Percentiles rank a stretch among this genome's conserved stretches.
phyloP scores from a whole-genome alignment of 192 early-diverging fungal genomes.

The Kickxella alabastrina region DNA sequence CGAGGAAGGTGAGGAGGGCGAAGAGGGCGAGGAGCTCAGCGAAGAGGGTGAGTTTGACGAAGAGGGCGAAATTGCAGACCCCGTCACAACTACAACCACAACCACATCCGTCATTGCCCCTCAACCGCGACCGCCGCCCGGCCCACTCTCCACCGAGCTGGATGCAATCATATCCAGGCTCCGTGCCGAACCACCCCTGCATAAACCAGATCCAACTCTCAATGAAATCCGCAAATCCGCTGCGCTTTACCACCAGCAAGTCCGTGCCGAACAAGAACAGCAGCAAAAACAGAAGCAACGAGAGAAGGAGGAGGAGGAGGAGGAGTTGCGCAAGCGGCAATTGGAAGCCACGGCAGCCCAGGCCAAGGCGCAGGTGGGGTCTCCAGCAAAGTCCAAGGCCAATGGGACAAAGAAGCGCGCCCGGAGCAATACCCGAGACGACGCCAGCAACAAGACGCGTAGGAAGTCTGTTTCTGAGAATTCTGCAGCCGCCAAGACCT shows the following conservation, averaged over 20 bases:
- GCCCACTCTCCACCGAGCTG: slow-evolving; percentile 4
- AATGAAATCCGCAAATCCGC: slow-evolving; percentile 31
- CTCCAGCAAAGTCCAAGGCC: not conserved
- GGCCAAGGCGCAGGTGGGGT: not conserved
- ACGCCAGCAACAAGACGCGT: slow-evolving; percentile 23
- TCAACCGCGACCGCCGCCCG: not conserved
- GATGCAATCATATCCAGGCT: slow-evolving; percentile 15
- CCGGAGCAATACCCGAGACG: slow-evolving; percentile 37
- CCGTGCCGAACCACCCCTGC: too few relatives aligned
- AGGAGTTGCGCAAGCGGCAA: slow-evolving; percentile 11
- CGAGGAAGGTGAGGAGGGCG: slow-evolving; percentile 8
- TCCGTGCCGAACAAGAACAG: slow-evolving; percentile 26
- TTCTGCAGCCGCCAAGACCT: not conserved
- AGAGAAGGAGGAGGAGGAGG: slow-evolving; percentile 1
- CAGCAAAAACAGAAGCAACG: slow-evolving; percentile 14
- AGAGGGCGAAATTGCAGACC: slow-evolving; percentile 49
- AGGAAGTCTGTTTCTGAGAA: slow-evolving; percentile 17
- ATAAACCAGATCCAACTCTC: slow-evolving; percentile 2
- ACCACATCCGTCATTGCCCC: not conserved
- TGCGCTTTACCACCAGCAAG: slow-evolving; percentile 28
- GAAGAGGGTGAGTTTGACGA: slow-evolving; percentile 45
- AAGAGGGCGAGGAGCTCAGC: slow-evolving; percentile 10
- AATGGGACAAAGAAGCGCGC: slow-evolving; percentile 37
- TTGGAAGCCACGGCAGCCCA: not conserved
- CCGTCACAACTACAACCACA: not conserved